Percentiles rank a stretch among this genome's conserved stretches.
Conservation (phyloP, 441 rosid genomes). For the Biscutella laevigata region DNA sequence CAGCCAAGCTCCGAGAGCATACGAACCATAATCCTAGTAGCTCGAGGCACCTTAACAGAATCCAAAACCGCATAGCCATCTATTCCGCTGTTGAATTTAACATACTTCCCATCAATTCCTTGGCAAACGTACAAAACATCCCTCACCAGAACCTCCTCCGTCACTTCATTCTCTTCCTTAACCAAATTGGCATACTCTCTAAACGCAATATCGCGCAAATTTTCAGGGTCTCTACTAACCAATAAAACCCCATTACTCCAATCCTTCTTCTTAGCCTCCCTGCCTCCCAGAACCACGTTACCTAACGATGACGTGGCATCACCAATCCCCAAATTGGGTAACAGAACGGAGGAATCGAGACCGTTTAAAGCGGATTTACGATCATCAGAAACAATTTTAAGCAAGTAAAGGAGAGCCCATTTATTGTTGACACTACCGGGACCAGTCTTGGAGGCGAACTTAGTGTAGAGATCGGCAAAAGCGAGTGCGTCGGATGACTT, state of each 20-base stretch:
- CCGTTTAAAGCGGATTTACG: conserved; percentile 32
- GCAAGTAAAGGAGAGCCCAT: conserved; percentile 81
- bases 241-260: conserved; percentile 71
- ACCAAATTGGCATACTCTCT: conserved; percentile 59
- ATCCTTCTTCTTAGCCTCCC: conserved; percentile 32
- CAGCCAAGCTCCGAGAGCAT: conserved; percentile 90
- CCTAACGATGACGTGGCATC: too few relatives aligned
- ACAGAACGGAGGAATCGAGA: conserved; percentile 33
- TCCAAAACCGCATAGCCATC: conserved; percentile 68
- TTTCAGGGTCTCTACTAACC: conserved; percentile 65
- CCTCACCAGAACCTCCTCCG: conserved; percentile 74
- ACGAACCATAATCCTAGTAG: conserved; percentile 58
- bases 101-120: conserved; percentile 81
- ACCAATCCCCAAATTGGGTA: conserved; percentile 48
- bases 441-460: conserved; percentile 67
- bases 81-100: conserved; percentile 47
- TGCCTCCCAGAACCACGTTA: conserved; percentile 25
- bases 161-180: conserved; percentile 77
- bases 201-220: conserved; percentile 65
- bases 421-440: conserved; percentile 79
- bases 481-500: conserved; percentile 80
- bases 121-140: conserved; percentile 87
- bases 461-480: conserved; percentile 69
- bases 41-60: conserved; percentile 53
- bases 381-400: conserved; percentile 67